Evolutionary conservation across 805 yeast genomes (phyloP).

Genomic region (Ogataea zsoltii): DNA sequence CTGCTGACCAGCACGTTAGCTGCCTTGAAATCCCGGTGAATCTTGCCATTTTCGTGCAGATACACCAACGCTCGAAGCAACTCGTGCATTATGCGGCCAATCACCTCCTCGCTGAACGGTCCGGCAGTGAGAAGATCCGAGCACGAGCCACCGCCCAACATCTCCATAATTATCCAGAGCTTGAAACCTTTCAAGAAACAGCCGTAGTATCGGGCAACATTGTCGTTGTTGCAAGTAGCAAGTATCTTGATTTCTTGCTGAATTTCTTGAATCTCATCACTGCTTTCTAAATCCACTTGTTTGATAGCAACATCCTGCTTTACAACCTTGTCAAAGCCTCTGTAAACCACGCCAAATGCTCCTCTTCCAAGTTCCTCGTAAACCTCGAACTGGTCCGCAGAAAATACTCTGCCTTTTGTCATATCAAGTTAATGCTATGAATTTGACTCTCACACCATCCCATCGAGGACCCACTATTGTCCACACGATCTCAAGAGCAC

Average conservation of each 20-base stretch:
- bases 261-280: constrained; percentile 71
- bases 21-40: constrained; percentile 92
- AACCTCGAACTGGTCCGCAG: constrained; percentile 48
- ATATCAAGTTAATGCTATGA: not conserved
- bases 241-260: constrained; percentile 70
- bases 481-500: too few relatives aligned
- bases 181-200: constrained; percentile 69
- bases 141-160: constrained; percentile 75
- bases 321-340: constrained; percentile 51
- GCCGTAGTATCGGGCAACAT: constrained; percentile 69
- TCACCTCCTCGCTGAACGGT: constrained; percentile 55
- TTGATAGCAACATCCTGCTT: constrained; percentile 55
- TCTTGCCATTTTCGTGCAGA: constrained; percentile 70
- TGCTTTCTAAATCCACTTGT: constrained; percentile 70
- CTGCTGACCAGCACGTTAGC: constrained; percentile 79
- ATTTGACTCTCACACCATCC: not conserved
- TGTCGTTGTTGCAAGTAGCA: constrained; percentile 61
- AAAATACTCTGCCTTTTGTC: constrained; percentile 5
- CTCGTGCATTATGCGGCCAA: constrained; percentile 55
- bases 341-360: constrained; percentile 75
- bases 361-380: constrained; percentile 69
- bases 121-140: constrained; percentile 63
- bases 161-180: constrained; percentile 82
- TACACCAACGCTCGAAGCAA: constrained; percentile 62
- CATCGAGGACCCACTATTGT: too few relatives aligned